phyloP scores from a whole-genome alignment of 2,329 filamentous ascomycete genomes.

The Trichoderma koningii region DNA sequence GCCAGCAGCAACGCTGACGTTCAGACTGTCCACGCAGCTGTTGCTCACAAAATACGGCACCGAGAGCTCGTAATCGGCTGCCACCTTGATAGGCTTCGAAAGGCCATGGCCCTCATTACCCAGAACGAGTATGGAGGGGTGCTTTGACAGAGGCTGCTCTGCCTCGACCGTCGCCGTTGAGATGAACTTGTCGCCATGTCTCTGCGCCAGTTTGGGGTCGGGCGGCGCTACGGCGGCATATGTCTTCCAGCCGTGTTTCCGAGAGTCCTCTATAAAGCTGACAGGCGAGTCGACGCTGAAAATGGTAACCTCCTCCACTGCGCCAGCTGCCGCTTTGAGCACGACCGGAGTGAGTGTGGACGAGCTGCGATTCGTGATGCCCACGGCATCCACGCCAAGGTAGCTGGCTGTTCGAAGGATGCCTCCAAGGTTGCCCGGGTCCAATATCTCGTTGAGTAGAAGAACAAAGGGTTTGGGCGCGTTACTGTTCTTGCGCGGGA shows the following conservation, averaged over 20 bases:
- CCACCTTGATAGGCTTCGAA: slow-evolving; percentile 61
- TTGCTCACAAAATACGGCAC: slow-evolving; percentile 60
- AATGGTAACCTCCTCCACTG: slow-evolving; percentile 76
- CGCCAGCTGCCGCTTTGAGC: slow-evolving; percentile 85
- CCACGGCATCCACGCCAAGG: slow-evolving; percentile 83
- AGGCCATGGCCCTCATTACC: slow-evolving; percentile 81
- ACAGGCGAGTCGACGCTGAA: slow-evolving; percentile 68
- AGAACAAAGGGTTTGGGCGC: slow-evolving; percentile 68
- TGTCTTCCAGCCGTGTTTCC: slow-evolving; percentile 74
- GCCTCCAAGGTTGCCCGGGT: slow-evolving; percentile 87
- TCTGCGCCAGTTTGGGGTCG: slow-evolving; percentile 39
- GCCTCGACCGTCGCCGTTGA: slow-evolving; percentile 53
- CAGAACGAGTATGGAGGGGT: slow-evolving; percentile 78
- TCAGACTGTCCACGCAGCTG: slow-evolving; percentile 79
- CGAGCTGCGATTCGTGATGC: slow-evolving; percentile 71
- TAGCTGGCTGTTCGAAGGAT: slow-evolving; percentile 88
- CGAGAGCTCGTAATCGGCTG: slow-evolving; percentile 66
- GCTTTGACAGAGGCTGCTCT: slow-evolving; percentile 54
- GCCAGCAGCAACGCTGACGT: slow-evolving; percentile 86
- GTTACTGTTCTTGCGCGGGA: slow-evolving; percentile 37
- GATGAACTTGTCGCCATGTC: slow-evolving; percentile 48
- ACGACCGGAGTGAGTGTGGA: slow-evolving; percentile 75
- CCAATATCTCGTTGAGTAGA: slow-evolving; percentile 73
- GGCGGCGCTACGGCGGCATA: slow-evolving; percentile 70
- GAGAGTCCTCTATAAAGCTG: slow-evolving; percentile 69